Evolutionary conservation across 148 eudicot species (phyloP), one percentile per base, ranked within the genome.

Genomic region (Dysphania ambrosioides): DNA sequence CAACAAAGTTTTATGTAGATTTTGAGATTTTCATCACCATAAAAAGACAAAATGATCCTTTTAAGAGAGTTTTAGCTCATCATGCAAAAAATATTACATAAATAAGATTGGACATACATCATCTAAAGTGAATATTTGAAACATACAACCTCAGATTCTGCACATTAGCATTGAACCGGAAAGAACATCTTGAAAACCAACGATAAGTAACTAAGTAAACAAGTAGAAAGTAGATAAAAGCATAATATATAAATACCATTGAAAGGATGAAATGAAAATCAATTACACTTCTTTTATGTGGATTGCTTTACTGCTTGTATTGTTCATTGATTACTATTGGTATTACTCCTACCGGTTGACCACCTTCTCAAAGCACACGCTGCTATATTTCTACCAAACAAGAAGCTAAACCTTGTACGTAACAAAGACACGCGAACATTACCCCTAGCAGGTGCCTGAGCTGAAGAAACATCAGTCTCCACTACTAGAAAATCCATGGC

Each of bases 351-450:
- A 70, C 81, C 82, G 79, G 64, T 71, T 8, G 90, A 79, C 87
- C 85, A 85, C 47, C 83, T 80, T 74, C 91, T 84, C 79, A 86
- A 75, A 64, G 93, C 83, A 67, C 89, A 83, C 9, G 87, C 75
- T 38, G 75, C 88, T 30, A 88, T 79, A 67, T 79, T 80, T 77
- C 84, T 83, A 62, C 87, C 87, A 70, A 85, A 81, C 36, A 88
- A 79, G 80, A 81, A 62, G 71, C 89, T 85, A 74, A 92, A 78
- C 81, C 82, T 89, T 13, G 86, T 47, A 80, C 82, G 88, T 55
- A 83, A 85, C 32, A 75, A 62, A 0, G 89, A 83, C 6, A 71
- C 60, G 11, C 89, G 82, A 16, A 79, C 83, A 78, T 68, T 80
- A 71, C 82, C 78, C 73, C 86, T 80, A 5, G 76, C 63, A 13